phyloP scores from a whole-genome alignment of 2,329 filamentous ascomycete species.

The Lachnellula cervina region DNA sequence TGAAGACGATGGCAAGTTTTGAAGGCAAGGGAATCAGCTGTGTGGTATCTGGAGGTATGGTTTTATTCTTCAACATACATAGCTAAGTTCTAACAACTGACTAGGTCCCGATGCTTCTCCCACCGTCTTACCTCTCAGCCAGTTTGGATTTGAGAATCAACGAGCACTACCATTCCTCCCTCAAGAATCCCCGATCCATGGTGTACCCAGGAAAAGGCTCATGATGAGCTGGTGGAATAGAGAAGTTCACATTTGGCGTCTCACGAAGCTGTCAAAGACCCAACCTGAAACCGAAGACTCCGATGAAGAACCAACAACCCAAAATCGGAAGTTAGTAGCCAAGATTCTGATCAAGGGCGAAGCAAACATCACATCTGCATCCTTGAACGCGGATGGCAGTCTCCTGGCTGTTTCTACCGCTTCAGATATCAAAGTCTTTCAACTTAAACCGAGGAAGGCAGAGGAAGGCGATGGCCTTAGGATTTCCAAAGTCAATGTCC shows the following conservation, averaged over 20 bases:
- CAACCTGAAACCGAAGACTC: slow-evolving; percentile 34
- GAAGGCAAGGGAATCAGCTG: slow-evolving; percentile 81
- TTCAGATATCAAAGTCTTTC: slow-evolving; percentile 72
- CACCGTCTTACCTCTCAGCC: slow-evolving; percentile 72
- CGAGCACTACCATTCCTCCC: slow-evolving; percentile 78
- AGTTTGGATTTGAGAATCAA: slow-evolving; percentile 75
- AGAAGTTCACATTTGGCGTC: slow-evolving; percentile 77
- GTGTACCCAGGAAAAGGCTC: slow-evolving; percentile 67
- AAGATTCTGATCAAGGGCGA: slow-evolving; percentile 68
- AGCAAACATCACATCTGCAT: slow-evolving; percentile 73
- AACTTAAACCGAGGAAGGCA: slow-evolving; percentile 50
- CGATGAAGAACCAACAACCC: slow-evolving; percentile 35
- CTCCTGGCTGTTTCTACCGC: slow-evolving; percentile 73
- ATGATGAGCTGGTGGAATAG: slow-evolving; percentile 90
- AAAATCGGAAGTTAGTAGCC: slow-evolving; percentile 61
- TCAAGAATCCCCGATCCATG: slow-evolving; percentile 67
- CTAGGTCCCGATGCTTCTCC: slow-evolving; percentile 80
- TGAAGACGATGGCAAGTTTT: slow-evolving; percentile 89
- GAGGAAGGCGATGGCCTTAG: slow-evolving; percentile 56
- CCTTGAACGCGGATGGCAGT: slow-evolving; percentile 66
- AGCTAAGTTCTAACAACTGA: slow-evolving; percentile 29
- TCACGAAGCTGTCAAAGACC: slow-evolving; percentile 31
- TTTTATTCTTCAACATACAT: neutral
- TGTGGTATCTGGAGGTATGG: slow-evolving; percentile 81
- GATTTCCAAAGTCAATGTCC: slow-evolving; percentile 65